phyloP scores from a whole-genome alignment of 2,329 filamentous ascomycete genomes.

The Orbilia oligospora region DNA sequence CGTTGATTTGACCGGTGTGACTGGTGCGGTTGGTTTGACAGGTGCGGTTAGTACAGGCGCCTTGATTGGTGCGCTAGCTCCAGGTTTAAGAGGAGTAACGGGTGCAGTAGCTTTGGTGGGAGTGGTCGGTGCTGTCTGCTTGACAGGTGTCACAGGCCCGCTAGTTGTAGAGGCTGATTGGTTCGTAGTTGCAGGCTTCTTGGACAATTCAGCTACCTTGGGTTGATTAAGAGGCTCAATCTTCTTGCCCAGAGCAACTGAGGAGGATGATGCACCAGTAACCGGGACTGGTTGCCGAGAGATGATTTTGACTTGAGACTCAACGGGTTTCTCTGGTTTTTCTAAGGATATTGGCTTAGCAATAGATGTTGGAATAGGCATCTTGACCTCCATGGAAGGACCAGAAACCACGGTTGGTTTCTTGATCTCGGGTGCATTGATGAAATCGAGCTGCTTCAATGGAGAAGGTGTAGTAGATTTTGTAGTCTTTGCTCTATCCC shows the following conservation, averaged over 20 bases:
- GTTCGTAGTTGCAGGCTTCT: background rate
- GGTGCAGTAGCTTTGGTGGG: background rate
- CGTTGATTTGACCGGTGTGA: slow-evolving; percentile 15
- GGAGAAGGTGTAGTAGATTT: slow-evolving; percentile 46
- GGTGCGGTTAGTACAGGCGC: background rate
- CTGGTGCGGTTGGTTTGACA: background rate
- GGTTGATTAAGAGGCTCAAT: background rate
- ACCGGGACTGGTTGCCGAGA: slow-evolving; percentile 30
- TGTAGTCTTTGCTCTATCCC: slow-evolving; percentile 39
- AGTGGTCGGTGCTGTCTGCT: background rate
- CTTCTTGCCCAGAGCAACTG: background rate
- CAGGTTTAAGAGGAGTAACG: background rate
- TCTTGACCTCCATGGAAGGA: slow-evolving; percentile 50
- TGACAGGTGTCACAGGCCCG: slow-evolving; percentile 2
- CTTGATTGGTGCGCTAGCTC: background rate
- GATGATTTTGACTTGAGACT: slow-evolving; percentile 57
- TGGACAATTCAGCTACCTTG: slow-evolving; percentile 10
- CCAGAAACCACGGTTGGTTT: slow-evolving; percentile 16
- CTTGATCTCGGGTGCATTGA: slow-evolving; percentile 50
- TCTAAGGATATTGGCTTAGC: slow-evolving; percentile 57
- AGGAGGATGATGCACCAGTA: slow-evolving; percentile 31
- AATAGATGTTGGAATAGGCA: slow-evolving; percentile 57
- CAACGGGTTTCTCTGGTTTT: slow-evolving; percentile 54
- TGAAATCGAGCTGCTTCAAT: slow-evolving; percentile 43
- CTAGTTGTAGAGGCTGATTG: background rate